A percentile compares a stretch with the other conserved stretches of the same genome.
Evolutionary conservation across 116 monocot genomes (phyloP).

Genomic region (Dioscorea cayenensis): DNA sequence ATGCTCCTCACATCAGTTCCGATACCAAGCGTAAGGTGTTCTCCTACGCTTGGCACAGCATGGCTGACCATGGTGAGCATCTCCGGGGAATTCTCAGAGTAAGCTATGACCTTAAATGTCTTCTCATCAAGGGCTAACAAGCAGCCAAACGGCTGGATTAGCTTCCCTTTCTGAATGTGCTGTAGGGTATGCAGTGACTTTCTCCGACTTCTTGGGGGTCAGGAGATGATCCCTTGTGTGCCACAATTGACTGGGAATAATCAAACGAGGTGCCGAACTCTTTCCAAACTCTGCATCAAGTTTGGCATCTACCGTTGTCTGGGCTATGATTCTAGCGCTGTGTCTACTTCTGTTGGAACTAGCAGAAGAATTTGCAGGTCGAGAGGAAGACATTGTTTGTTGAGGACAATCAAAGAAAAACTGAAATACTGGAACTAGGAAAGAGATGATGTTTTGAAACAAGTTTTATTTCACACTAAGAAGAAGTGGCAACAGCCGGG

Average conservation of each 20-base stretch:
- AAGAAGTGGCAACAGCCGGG: too few species aligned
- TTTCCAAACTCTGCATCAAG: constrained; percentile 72
- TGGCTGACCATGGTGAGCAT: constrained; percentile 75
- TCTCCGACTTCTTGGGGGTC: constrained; percentile 16
- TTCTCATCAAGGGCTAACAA: constrained; percentile 62
- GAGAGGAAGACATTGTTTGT: constrained; percentile 27
- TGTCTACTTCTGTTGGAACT: constrained; percentile 44
- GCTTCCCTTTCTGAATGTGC: constrained; percentile 59
- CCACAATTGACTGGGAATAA: constrained; percentile 45
- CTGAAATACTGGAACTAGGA: too few species aligned
- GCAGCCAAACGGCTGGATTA: constrained; percentile 89
- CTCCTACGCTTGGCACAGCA: constrained; percentile 70
- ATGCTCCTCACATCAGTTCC: constrained; percentile 56
- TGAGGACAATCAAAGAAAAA: not conserved
- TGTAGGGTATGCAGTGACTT: constrained; percentile 62
- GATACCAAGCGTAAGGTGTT: constrained; percentile 37
- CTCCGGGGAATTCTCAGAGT: constrained; percentile 73
- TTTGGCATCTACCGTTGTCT: constrained; percentile 69
- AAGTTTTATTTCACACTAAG: too few species aligned
- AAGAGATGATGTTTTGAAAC: too few species aligned
- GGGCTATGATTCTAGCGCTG: constrained; percentile 58
- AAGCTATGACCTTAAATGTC: constrained; percentile 59
- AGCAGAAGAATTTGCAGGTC: constrained; percentile 32
- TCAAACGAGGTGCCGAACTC: constrained; percentile 50
- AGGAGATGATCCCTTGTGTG: not conserved